Base-by-base conservation (phyloP, 345 rosid genomes). In the Euphorbia tirucalli region DNA sequence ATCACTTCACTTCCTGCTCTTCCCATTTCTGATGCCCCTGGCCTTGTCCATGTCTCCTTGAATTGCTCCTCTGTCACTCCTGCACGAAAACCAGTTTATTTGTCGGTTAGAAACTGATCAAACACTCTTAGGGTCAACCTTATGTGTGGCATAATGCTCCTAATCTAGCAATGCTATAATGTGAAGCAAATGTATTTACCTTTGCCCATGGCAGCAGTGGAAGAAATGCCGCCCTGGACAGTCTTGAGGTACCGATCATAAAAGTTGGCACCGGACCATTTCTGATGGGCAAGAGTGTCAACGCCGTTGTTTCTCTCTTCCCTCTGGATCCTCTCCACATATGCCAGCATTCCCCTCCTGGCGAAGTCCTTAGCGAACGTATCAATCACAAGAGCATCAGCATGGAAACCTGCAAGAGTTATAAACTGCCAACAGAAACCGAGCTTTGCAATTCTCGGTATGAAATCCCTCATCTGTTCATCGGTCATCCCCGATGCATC, bases 141-240 rank as follows among this genome's bases (percentile, higher is more conserved):
- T 35, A 3, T 7, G 39, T 35, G 39, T 35, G 7, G 39, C 39
- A 35, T 11, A 14, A 59, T 27, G 11, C 37, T 25, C 6, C 13
- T 57, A n/a, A 3, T 4, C 21, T 18, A 5, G 15, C 2, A 44
- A 6, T 6, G 49, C 49, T 44, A 44, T 8, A 13, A 13, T 44
- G 7, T 44, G 15, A 8, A 44, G 49, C 2, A 16, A 11, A 46
- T 46, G n/a, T 59, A 32, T 76, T 80, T 86, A 80, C 98, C 99
- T 89, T 91, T 93, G 76, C 93, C 97, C 99, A 96, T 93, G 28
- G 98, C 99, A 54, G 98, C 95, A 58, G 97, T 93, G 71, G 99
- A 93, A 55, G 98, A 87, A 41, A 93, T 91, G 62, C 99, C 99
- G 70, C 99, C 97, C 80, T 93, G 97, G 55, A 96, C 76, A 3